Conservation (phyloP, 2,329 filamentous ascomycete genomes). For the Fusarium nelsonii region DNA sequence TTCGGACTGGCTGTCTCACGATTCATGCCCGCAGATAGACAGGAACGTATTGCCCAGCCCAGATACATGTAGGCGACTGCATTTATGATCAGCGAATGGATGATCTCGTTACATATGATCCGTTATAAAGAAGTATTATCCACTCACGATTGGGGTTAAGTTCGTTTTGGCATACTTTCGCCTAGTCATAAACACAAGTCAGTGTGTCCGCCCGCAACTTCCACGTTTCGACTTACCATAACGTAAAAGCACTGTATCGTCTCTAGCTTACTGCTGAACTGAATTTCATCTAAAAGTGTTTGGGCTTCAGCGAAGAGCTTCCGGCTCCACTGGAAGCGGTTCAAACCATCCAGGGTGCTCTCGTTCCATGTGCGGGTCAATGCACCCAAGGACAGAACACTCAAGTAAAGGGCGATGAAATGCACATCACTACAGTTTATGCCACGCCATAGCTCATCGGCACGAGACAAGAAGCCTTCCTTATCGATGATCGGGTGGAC, state of each 20-base stretch:
- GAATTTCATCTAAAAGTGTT: slow-evolving; percentile 1
- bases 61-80: slow-evolving; percentile 18
- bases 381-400: slow-evolving; percentile 8
- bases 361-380: slow-evolving; percentile 6
- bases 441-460: slow-evolving; percentile 1
- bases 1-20: slow-evolving; percentile 5
- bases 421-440: not conserved
- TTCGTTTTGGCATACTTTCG: slow-evolving; percentile 19
- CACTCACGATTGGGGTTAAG: slow-evolving; percentile 14
- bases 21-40: slow-evolving; percentile 8
- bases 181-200: not conserved
- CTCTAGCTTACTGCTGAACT: slow-evolving; percentile 10
- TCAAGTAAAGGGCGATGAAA: slow-evolving; percentile 12
- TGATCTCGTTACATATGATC: not conserved
- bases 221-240: not conserved
- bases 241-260: slow-evolving; percentile 9
- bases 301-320: slow-evolving; percentile 7
- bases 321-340: slow-evolving; percentile 4
- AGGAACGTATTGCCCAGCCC: slow-evolving; percentile 12
- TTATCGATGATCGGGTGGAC: slow-evolving; percentile 18
- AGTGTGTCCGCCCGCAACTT: not conserved
- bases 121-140: not conserved
- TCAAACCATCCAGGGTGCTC: not conserved
- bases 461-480: not conserved
- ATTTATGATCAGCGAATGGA: not conserved